A percentile compares a stretch with the other conserved stretches of the same genome.
Conservation (phyloP, 768 basidiomycete species). For the Tremella yokohamensis region DNA sequence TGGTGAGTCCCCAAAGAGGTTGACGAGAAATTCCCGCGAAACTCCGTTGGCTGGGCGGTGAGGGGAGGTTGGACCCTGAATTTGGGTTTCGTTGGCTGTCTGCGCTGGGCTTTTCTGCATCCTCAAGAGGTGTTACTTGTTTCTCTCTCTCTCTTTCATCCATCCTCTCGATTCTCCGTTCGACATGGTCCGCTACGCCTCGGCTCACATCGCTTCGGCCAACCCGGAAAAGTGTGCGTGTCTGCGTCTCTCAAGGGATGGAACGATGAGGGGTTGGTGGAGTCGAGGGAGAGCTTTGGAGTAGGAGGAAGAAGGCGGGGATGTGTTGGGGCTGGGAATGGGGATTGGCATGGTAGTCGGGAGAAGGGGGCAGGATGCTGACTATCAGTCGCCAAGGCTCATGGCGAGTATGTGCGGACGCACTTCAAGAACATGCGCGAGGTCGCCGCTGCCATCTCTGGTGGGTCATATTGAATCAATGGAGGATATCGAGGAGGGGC, state of each 20-base stretch:
- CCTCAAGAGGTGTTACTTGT: too few species aligned
- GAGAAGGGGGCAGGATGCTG: slow-evolving; percentile 6
- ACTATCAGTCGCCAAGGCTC: slow-evolving; percentile 73
- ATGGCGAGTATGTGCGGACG: slow-evolving; percentile 95
- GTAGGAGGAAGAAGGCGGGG: slow-evolving; percentile 5
- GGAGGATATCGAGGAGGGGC: neutral
- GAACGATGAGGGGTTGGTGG: neutral
- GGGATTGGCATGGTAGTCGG: too few species aligned
- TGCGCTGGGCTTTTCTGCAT: neutral
- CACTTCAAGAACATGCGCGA: slow-evolving; percentile 99
- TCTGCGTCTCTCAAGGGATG: neutral
- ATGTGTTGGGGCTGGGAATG: slow-evolving; percentile 4
- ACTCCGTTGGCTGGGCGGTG: slow-evolving; percentile 26
- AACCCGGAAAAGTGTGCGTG: slow-evolving; percentile 93
- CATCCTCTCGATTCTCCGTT: too few species aligned
- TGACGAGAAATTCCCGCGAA: slow-evolving; percentile 33
- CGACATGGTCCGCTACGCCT: slow-evolving; percentile 79
- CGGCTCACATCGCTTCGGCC: slow-evolving; percentile 68
- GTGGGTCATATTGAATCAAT: slow-evolving; percentile 54
- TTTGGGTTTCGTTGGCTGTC: neutral
- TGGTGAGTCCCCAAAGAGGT: too few species aligned
- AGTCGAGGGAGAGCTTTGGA: neutral
- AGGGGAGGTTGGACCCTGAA: too few species aligned
- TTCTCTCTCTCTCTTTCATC: too few species aligned
- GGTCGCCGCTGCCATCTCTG: slow-evolving; percentile 88